Base-by-base conservation (phyloP, 768 basidiomycete species). In the Gyrodon lividus region DNA sequence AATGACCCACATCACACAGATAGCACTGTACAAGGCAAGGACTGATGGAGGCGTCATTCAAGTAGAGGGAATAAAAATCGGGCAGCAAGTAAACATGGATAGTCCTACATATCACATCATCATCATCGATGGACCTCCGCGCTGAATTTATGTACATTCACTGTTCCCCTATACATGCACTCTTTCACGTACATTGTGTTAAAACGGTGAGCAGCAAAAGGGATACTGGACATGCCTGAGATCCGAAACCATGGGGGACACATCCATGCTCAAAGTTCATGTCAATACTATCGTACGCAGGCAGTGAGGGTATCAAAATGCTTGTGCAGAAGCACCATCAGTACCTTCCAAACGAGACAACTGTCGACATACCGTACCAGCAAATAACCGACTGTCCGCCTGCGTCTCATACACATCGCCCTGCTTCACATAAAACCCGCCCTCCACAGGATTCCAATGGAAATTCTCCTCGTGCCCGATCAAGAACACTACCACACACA, bases 401-500 rank as follows among this genome's bases (percentile, higher is more conserved):
- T 73, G 70, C 5, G 78, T 80, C 61, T 75, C 72, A 50, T 80
- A 79, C 46, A 65, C 65, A 26, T 69, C 73, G n/a, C 51, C 54
- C 45, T 62, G n/a, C 60, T 17, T 66, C 65, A 78, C 70, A 2
- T 72, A 71, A 40, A 75, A 74, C 48, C 59, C 61, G 8, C 64
- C 65, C 34, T 60, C 64, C 16, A 59, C 65, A 6, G 61, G 66
- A 48, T 79, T 72, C 75, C 78, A 81, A 54, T 81, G 76, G 56
- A 80, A 37, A 82, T 74, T 35, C 80, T 73, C 64, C 75, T 79
- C 52, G 83, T 73, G 0, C 80, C 80, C 19, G 79, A 78, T 80
- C 80, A 82, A 39, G 68, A 66, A 57, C 78, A 82, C 79, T 78
- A 83, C 48, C 77, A 74, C 28, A 83, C 51, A 50, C 81, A 82